Base-by-base conservation (phyloP, 768 basidiomycete genomes). In the Gloeostereum incarnatum region DNA sequence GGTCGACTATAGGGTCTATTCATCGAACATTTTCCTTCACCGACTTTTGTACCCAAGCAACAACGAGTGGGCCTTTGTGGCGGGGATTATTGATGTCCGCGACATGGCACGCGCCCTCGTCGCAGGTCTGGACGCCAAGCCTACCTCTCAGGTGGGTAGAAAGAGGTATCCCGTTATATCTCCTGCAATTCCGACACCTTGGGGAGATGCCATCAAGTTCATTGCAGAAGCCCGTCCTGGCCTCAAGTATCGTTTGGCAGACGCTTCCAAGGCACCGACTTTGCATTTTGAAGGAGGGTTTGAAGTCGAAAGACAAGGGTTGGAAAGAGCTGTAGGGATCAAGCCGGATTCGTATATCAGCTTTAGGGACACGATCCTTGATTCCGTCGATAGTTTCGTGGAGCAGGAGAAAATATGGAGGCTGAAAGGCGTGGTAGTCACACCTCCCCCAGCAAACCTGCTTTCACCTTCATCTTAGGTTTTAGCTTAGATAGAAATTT, bases 61-160 rank as follows among this genome's bases (percentile, higher is more conserved):
- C 21, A 36, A 27, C 10, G 24, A 35, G n/a, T 41, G 30, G 20
- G 34, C 34, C 8, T 33, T 35, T 21, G 35, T 30, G 9, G 29
- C 34, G 19, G 40, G 40, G 9, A 30, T 31, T 33, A 36, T 41
- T 20, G 40, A 43, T 30, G 37, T 43, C 3, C 36, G 38, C 23
- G 31, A 43, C 18, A 26, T 43, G 18, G 42, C 37, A 4, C 29
- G 35, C 19, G 36, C 38, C 19, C 42, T 38, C 19, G 35, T 39
- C 32, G 29, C 30, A 19, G 42, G 36, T 30, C 35, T 43, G 14
- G 29, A 31, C 23, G 31, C 32, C 19, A 41, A 36, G 29, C 35
- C 42, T 3, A 34, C 35, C 30, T 25, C 27, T 11, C 31, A 38
- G 6, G 35, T 43, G 2, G 10, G 6, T 5, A 16, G 20, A 33